Conservation (phyloP, 2,329 filamentous ascomycete species). For the Lithohypha guttulata region DNA sequence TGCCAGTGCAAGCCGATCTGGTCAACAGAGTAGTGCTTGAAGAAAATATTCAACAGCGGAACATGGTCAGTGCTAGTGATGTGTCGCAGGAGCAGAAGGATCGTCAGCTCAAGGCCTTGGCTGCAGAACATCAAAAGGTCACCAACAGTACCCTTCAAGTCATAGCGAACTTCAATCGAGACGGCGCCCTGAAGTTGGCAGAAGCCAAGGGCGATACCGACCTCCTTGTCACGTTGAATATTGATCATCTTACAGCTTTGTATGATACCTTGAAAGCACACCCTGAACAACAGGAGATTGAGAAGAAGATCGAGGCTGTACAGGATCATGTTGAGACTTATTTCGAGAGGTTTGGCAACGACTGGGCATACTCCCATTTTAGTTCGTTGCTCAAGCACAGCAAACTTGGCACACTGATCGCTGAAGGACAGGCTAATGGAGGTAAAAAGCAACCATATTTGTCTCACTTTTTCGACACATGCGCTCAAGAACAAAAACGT, state of each 20-base stretch:
- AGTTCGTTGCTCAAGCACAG: constrained; percentile 60
- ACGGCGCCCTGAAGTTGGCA: constrained; percentile 46
- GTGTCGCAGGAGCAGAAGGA: constrained; percentile 13
- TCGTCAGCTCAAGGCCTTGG: constrained; percentile 13
- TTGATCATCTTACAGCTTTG: constrained; percentile 16
- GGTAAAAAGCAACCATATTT: constrained; percentile 55
- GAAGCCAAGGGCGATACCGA: constrained; percentile 53
- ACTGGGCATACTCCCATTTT: constrained; percentile 61
- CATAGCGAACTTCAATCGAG: constrained; percentile 18
- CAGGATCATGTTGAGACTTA: constrained; percentile 34
- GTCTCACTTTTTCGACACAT: constrained; percentile 65
- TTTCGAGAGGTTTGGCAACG: constrained; percentile 40
- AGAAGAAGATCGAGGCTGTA: constrained; percentile 26
- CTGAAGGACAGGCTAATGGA: constrained; percentile 41
- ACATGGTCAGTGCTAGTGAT: constrained; percentile 10
- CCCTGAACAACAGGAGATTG: constrained; percentile 14
- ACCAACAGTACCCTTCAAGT: constrained; percentile 11
- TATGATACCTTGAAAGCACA: constrained; percentile 12
- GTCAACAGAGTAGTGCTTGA: constrained; percentile 16
- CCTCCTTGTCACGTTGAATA: constrained; percentile 43
- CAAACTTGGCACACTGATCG: constrained; percentile 57
- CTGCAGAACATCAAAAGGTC: constrained; percentile 12
- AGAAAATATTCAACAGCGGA: constrained; percentile 14
- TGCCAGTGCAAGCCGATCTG: constrained; percentile 16
- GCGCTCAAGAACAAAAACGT: constrained; percentile 45